Evolutionary conservation across 2,329 filamentous ascomycete species (phyloP).

Genomic region (Aspergillus ochraceoroseus): DNA sequence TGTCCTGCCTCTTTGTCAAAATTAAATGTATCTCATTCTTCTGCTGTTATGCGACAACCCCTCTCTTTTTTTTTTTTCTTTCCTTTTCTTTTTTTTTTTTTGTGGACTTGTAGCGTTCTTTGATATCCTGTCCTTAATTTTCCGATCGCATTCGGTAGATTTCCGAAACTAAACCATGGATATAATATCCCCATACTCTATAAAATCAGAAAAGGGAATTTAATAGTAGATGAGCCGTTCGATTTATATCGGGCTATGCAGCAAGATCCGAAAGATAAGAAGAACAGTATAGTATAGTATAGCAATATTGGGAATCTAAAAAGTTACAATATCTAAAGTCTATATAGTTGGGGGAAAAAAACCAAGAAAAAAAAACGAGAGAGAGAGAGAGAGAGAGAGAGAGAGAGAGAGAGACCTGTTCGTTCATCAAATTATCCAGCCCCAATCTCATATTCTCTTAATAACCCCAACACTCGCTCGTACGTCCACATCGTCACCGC

Average conservation of each 20-base stretch:
- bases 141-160: slow-evolving; percentile 7
- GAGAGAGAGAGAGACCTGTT: not conserved
- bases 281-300: too few species aligned
- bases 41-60: slow-evolving; percentile 23
- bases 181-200: too few species aligned
- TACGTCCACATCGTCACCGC: slow-evolving; percentile 95
- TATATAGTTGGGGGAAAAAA: too few species aligned
- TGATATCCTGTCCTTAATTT: slow-evolving; percentile 6
- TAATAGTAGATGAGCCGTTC: too few species aligned
- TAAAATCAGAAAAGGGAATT: too few species aligned
- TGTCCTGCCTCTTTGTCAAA: too few species aligned
- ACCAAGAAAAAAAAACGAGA: too few species aligned
- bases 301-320: too few species aligned
- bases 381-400: too few species aligned
- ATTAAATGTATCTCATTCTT: slow-evolving; percentile 15
- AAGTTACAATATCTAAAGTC: too few species aligned
- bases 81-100: slow-evolving; percentile 21
- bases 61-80: slow-evolving; percentile 21
- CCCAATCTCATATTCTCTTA: slow-evolving; percentile 43
- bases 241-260: too few species aligned
- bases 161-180: slow-evolving; percentile 6
- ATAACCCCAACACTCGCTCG: slow-evolving; percentile 63
- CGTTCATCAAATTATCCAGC: slow-evolving; percentile 13
- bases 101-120: slow-evolving; percentile 21
- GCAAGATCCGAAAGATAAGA: too few species aligned